Conservation (phyloP, 176 grass and related monocot species). For the maize (Zea mays) region DNA sequence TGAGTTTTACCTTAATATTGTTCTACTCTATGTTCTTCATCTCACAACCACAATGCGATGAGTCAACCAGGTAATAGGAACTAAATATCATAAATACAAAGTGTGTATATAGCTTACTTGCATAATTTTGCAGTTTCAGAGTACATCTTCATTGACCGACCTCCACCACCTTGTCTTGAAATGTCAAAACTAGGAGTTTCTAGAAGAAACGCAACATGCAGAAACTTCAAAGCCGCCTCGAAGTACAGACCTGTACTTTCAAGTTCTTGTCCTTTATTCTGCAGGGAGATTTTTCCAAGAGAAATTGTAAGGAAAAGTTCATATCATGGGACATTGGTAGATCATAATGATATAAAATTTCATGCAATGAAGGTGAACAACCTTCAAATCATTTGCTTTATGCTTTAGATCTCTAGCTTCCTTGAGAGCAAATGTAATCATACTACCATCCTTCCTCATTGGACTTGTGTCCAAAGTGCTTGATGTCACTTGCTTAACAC, state of each 20-base stretch:
- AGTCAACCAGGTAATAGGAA: slow-evolving; percentile 15
- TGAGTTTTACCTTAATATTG: slow-evolving; percentile 15
- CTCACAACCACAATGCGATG: slow-evolving; percentile 7
- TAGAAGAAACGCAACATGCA: slow-evolving; percentile 69
- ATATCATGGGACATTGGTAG: slow-evolving; percentile 18
- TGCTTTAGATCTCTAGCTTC: slow-evolving; percentile 89
- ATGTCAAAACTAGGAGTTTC: slow-evolving; percentile 62
- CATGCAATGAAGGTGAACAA: slow-evolving; percentile 27
- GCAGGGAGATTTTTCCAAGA: slow-evolving; percentile 37
- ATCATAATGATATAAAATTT: slow-evolving; percentile 37
- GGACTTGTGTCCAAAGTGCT: slow-evolving; percentile 53
- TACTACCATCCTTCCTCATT: slow-evolving; percentile 53
- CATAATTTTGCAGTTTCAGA: slow-evolving; percentile 87
- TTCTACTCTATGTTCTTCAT: slow-evolving; percentile 9
- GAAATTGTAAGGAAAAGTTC: slow-evolving; percentile 24
- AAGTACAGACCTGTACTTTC: slow-evolving; percentile 75
- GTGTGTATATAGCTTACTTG: slow-evolving; percentile 56
- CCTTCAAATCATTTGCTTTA: slow-evolving; percentile 80
- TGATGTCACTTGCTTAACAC: slow-evolving; percentile 40
- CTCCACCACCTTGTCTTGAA: slow-evolving; percentile 55
- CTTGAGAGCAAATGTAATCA: slow-evolving; percentile 57
- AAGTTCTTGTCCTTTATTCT: slow-evolving; percentile 65
- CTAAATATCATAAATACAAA: slow-evolving; percentile 19
- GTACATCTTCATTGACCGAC: slow-evolving; percentile 72
- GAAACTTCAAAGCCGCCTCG: slow-evolving; percentile 89